Evolutionary conservation across 768 basidiomycete species (phyloP), one percentile per base, ranked within the genome.

Genomic region (Bullera alba): DNA sequence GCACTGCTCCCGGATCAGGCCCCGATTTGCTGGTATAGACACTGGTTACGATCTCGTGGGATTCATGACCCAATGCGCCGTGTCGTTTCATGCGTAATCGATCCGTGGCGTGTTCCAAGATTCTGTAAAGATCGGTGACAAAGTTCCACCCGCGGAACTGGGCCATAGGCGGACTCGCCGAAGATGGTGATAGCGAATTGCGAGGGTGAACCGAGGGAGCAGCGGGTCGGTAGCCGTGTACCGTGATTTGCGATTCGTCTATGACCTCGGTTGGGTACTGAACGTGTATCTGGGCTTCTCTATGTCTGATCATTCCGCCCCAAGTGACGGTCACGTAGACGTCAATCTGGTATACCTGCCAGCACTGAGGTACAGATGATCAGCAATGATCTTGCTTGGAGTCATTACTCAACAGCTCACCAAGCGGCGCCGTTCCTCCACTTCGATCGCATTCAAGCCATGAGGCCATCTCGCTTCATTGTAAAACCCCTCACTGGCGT

Each of bases 81-180:
- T 8, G 8, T n/a, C 32, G 32, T 10, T n/a, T 34, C 10, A n/a
- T n/a, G 10, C 7, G 41, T 6, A 44, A 28, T 19, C 12, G 30
- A 6, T 43, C 50, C 32, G 27, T 35, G 6, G 48, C 63, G 37
- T 66, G 61, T 48, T 69, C 67, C 27, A 69, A 38, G 21, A 69
- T 63, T n/a, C 67, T 46, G 42, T 69, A 69, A 7, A 69, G 42
- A 41, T 64, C 60, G 41, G 39, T 54, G 1, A 57, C 54, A 47
- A 69, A 69, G 38, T 69, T 69, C 61, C 61, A 65, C 5, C 67
- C 67, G n/a, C n/a, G n/a, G n/a, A n/a, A n/a, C n/a, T n/a, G n/a
- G n/a, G n/a, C n/a, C n/a, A n/a, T n/a, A n/a, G n/a, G n/a, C n/a
- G n/a, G n/a, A n/a, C n/a, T n/a, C n/a, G n/a, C n/a, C n/a, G n/a